These are phyloP conservation scores for Periglandula ipomoeae DNA, from an alignment of 2,329 filamentous ascomycete genomes.

Conservation along the genomic window DNA sequence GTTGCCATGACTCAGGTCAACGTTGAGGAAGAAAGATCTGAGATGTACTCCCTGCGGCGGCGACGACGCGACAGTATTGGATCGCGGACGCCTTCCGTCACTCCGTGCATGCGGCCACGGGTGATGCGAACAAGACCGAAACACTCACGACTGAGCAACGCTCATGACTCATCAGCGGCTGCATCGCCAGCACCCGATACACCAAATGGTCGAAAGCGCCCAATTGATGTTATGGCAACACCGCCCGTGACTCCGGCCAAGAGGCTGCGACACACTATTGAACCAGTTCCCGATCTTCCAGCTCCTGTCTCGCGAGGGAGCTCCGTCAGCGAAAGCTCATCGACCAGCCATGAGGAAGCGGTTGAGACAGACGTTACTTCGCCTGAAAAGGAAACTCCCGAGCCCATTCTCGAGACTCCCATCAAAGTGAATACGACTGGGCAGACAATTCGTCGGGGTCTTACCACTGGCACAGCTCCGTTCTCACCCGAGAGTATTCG, in stretches of 20 bases:
- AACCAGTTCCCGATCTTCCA: slow-evolving; percentile 14
- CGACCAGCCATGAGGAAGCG: slow-evolving; percentile 19
- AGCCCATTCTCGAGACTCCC: slow-evolving; percentile 23
- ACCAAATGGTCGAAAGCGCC: slow-evolving; percentile 28
- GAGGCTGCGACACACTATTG: slow-evolving; percentile 28
- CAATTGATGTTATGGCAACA: slow-evolving; percentile 36
- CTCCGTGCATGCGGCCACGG: slow-evolving; percentile 44
- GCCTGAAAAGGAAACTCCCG: slow-evolving; percentile 38
- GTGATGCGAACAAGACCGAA: slow-evolving; percentile 32
- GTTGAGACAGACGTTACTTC: slow-evolving; percentile 38
- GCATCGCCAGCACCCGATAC: slow-evolving; percentile 19
- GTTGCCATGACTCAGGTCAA: slow-evolving; percentile 36
- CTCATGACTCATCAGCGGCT: slow-evolving; percentile 23
- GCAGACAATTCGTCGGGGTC: slow-evolving; percentile 6
- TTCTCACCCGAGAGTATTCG: slow-evolving; percentile 23
- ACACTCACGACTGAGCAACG: slow-evolving; percentile 22
- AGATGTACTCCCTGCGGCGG: slow-evolving; percentile 48
- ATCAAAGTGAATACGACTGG: slow-evolving; percentile 11
- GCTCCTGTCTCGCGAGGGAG: slow-evolving; percentile 27
- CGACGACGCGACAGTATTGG: slow-evolving; percentile 40
- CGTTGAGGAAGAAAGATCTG: slow-evolving; percentile 42
- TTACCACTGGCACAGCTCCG: slow-evolving; percentile 12
- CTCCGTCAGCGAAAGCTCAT: slow-evolving; percentile 23
- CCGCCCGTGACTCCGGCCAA: slow-evolving; percentile 49
- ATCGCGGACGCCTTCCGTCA: slow-evolving; percentile 49